Evolutionary conservation across 202 grass and related monocot species (phyloP), one percentile per base, ranked within the genome.

Genomic region (Carex arenaria): DNA sequence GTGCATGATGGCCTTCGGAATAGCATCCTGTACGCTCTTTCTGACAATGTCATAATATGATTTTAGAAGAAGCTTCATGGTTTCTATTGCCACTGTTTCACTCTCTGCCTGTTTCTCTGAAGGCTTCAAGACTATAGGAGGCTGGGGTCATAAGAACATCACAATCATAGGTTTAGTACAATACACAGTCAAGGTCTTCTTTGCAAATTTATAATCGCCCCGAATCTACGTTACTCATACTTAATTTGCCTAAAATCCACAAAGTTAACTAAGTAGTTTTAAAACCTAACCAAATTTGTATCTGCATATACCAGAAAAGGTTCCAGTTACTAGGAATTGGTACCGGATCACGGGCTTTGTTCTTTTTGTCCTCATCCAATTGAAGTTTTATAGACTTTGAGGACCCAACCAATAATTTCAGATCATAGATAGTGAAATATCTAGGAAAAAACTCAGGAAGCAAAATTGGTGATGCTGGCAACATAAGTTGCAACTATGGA

Each of bases 1-100:
- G 64, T 98, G 95, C 93, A 98, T 98, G 87, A 98, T 87, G 82
- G 95, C 91, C 80, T 98, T 98, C 0, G 93, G 95, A 5, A 93
- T 83, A 67, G 80, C 86, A 82, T 98, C 95, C 71, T 98, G 93
- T 63, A 93, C 86, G 85, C 67, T 95, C 70, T 92, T 93, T 88
- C 95, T 93, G 22, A 98, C 93, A 86, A 95, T 98, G 84, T 93
- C 93, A 93, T 95, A 95, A 87, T 98, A 98, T 12, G 88, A 98
- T 90, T 89, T 98, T 80, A 93, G 54, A 79, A 98, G 79, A 54
- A 90, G 74, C 82, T 92, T 94, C 85, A 94, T 89, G 65, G 91
- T 90, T 62, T 89, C 86, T 89, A 98, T 88, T 87, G 91, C 95
- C 57, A 85, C 83, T 74, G 78, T 78, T 85, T 95, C 91, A 54